Conservation (phyloP, 2,329 filamentous ascomycete genomes). For the Botryosphaeria dothidea region DNA sequence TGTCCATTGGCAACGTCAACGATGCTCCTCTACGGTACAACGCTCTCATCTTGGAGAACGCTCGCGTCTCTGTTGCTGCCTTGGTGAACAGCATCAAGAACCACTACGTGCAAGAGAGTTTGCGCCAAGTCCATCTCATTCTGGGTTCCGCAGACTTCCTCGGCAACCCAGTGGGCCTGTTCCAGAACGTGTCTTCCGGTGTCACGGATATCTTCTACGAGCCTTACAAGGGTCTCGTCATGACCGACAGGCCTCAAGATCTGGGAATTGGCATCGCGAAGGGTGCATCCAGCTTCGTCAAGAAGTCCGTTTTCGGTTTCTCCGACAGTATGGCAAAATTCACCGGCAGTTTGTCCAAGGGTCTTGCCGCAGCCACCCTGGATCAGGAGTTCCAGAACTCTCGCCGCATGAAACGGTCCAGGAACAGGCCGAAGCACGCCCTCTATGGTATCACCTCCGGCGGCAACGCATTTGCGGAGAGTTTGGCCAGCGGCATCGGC, state of each 20-base stretch:
- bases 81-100: slow-evolving; percentile 84
- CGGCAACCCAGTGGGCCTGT: slow-evolving; percentile 93
- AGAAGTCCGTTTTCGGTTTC: slow-evolving; percentile 97
- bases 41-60: slow-evolving; percentile 91
- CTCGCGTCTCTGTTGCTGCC: slow-evolving; percentile 82
- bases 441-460: slow-evolving; percentile 94
- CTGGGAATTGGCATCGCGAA: slow-evolving; percentile 94
- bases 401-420: slow-evolving; percentile 85
- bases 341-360: slow-evolving; percentile 95
- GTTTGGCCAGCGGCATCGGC: slow-evolving; percentile 89
- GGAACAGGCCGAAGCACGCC: slow-evolving; percentile 95
- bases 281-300: slow-evolving; percentile 93
- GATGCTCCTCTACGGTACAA: slow-evolving; percentile 95
- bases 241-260: slow-evolving; percentile 93
- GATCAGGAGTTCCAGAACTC: slow-evolving; percentile 99
- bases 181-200: slow-evolving; percentile 97
- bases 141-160: slow-evolving; percentile 96
- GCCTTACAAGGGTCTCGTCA: slow-evolving; percentile 95
- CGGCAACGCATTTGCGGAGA: slow-evolving; percentile 91
- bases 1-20: slow-evolving; percentile 99
- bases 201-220: slow-evolving; percentile 99
- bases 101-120: slow-evolving; percentile 94
- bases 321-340: slow-evolving; percentile 98
- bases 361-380: slow-evolving; percentile 88
- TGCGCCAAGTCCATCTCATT: slow-evolving; percentile 96